A percentile compares a stretch with the other conserved stretches of the same genome.
Evolutionary conservation across 108 stramenopile species (phyloP).

Genomic region (Skeletonema menzelii): DNA sequence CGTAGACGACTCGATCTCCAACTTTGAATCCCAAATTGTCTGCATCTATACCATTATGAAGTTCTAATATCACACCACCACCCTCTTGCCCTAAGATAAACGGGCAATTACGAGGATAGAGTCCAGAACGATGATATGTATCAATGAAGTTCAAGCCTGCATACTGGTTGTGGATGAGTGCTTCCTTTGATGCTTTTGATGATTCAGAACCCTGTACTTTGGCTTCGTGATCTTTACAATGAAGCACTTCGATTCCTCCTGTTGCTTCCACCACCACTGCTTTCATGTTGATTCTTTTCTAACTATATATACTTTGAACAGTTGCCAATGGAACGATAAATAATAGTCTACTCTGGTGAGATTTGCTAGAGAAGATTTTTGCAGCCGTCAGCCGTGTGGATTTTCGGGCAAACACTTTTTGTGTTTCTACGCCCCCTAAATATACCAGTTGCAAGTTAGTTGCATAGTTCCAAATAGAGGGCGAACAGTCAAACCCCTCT

Average conservation of each 20-base stretch:
- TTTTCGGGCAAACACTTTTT: too few relatives aligned
- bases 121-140: background rate
- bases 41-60: constrained; percentile 20
- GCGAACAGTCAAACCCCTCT: too few relatives aligned
- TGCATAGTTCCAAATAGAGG: too few relatives aligned
- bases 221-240: background rate
- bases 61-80: constrained; percentile 56
- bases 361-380: too few relatives aligned
- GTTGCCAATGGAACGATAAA: too few relatives aligned
- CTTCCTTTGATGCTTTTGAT: background rate
- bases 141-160: background rate
- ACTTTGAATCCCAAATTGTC: constrained; percentile 38
- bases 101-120: background rate
- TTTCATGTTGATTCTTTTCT: background rate
- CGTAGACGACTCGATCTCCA: constrained; percentile 58
- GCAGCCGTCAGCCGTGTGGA: too few relatives aligned
- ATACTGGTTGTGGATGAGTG: background rate
- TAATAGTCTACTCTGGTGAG: too few relatives aligned
- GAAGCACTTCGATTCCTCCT: background rate
- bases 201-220: background rate
- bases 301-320: too few relatives aligned
- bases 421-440: too few relatives aligned
- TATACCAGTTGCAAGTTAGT: too few relatives aligned
- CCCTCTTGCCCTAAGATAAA: constrained; percentile 25
- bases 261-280: background rate